Evolutionary conservation across 371 early-diverging fungal genomes (phyloP).

Genomic region (Mortierella sp.): DNA sequence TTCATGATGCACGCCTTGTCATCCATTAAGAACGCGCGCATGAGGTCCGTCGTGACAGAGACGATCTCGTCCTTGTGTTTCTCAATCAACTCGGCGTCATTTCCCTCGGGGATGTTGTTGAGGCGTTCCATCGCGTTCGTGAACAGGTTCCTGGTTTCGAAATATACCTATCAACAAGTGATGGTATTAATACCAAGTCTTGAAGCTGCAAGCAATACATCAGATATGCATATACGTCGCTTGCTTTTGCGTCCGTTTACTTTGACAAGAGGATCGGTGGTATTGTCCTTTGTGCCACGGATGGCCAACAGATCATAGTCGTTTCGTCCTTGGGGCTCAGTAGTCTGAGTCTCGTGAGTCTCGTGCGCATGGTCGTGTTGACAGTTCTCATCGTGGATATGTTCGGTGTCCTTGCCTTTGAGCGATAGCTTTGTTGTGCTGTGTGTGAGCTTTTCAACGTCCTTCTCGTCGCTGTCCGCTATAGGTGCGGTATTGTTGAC

Average conservation of each 20-base stretch:
- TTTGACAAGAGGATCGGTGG: conserved; percentile 66
- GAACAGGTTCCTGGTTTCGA: conserved; percentile 65
- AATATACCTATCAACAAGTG: conserved; percentile 57
- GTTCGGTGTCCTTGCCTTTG: conserved; percentile 16
- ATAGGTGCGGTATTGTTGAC: background rate
- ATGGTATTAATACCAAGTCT: too few relatives aligned
- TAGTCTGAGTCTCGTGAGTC: conserved; percentile 6
- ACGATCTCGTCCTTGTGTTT: conserved; percentile 65
- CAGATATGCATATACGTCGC: background rate
- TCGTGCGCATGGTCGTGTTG: conserved; percentile 37
- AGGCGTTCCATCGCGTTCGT: conserved; percentile 66
- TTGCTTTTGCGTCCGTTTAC: background rate
- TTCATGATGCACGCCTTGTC: conserved; percentile 75
- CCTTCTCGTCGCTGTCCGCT: conserved; percentile 2
- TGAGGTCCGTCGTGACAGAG: conserved; percentile 65
- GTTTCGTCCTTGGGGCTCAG: conserved; percentile 52
- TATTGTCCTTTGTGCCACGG: conserved; percentile 60
- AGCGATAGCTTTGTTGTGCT: conserved; percentile 20
- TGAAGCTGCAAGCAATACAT: too few relatives aligned
- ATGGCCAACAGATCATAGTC: conserved; percentile 69
- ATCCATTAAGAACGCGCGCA: conserved; percentile 68
- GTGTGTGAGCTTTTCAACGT: conserved; percentile 18
- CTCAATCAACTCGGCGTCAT: conserved; percentile 63
- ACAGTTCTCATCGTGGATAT: conserved; percentile 43
- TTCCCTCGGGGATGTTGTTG: conserved; percentile 64